Evolutionary conservation across 768 basidiomycete genomes (phyloP), one percentile per base, ranked within the genome.

Genomic region (Trametes coccinea): DNA sequence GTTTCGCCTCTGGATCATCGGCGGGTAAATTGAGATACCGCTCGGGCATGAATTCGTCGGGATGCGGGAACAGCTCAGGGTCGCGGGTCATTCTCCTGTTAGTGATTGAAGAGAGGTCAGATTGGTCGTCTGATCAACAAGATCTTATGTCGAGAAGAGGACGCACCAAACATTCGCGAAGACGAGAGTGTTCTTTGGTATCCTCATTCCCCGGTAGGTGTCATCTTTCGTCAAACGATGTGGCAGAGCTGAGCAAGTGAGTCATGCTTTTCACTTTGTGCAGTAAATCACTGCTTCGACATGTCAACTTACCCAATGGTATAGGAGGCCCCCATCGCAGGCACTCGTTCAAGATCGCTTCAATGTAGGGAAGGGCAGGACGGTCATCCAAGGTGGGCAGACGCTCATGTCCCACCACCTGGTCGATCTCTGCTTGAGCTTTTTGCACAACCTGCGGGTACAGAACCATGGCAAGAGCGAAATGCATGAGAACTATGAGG

Each of bases 11-110:
- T 30, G 67, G 63, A 16, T 61, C 64, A 34, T 70, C 65, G 11
- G 56, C 60, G 43, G 52, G 44, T 30, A 8, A 8, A 7, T 66
- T 66, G 31, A 84, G 62, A 60, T 76, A 84, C 2, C 85, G 78
- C 17, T 82, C 81, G 0, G 85, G 85, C 37, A 74, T 71, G 70
- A 87, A 87, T 1, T 59, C 61, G 48, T 78, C 70, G 2, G 86
- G 53, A n/a, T 39, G n/a, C 3, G 43, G 16, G 33, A 55, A 55
- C 14, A 55, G 16, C 30, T 45, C 29, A 1, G 53, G 53, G 43
- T 55, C 43, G 29, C 43, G 53, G 11, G 53, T 33, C 53, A 55
- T 55, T 1, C 30, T 16, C 53, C 53, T 55, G 43, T 30, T 14
- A 37, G 30, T 10, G 29, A 16, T 29, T 22, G 22, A 22, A 22